Conservation (phyloP, 108 stramenopile genomes). For the Aurantiochytrium sp. region DNA sequence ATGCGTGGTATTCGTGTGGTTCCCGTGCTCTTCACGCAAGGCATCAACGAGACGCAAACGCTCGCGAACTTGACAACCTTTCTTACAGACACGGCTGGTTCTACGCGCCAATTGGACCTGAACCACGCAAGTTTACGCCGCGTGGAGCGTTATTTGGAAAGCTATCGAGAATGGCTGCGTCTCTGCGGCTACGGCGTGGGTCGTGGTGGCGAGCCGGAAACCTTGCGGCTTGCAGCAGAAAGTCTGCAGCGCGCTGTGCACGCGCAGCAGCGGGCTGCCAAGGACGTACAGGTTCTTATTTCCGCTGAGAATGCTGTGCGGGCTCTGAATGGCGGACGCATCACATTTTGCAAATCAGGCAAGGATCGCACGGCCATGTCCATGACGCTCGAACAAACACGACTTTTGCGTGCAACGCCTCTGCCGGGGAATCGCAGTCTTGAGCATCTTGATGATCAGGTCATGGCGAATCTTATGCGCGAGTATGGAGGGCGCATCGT, state of each 20-base stretch:
- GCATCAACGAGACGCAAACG: slow-evolving; percentile 37
- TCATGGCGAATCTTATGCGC: slow-evolving; percentile 22
- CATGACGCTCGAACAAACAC: slow-evolving; percentile 33
- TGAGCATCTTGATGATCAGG: not conserved
- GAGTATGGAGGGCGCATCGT: slow-evolving; percentile 17
- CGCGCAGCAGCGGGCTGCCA: slow-evolving; percentile 1
- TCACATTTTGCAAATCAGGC: slow-evolving; percentile 35
- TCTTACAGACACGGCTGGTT: not conserved
- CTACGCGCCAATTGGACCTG: not conserved
- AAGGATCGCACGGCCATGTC: slow-evolving; percentile 41
- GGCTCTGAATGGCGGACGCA: slow-evolving; percentile 21
- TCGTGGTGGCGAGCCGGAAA: not conserved
- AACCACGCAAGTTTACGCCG: not conserved
- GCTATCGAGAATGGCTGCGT: not conserved
- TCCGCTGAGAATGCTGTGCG: slow-evolving; percentile 12
- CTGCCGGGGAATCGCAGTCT: not conserved
- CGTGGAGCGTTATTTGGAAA: not conserved
- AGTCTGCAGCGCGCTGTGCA: not conserved
- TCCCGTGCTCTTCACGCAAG: slow-evolving; percentile 37
- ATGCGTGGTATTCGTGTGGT: not conserved
- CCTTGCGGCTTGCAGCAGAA: not conserved
- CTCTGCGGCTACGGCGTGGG: not conserved
- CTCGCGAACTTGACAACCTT: slow-evolving; percentile 25
- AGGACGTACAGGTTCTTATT: slow-evolving; percentile 29
- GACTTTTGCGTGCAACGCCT: not conserved